These are phyloP conservation scores for Ilyonectria destructans DNA, from an alignment of 2,329 filamentous ascomycete genomes.

Conservation along the genomic window DNA sequence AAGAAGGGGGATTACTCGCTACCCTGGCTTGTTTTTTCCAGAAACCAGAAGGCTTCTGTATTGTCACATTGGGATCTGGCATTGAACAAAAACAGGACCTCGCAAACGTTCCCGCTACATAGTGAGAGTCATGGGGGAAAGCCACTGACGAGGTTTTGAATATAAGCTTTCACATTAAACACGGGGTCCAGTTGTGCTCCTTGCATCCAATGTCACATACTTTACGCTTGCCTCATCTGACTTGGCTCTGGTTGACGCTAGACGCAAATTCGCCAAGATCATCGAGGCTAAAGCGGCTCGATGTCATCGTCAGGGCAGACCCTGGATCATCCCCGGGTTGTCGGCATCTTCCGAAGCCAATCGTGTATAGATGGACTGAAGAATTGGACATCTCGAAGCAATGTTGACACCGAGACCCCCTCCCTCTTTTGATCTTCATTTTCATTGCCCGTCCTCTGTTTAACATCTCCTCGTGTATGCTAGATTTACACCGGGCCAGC, in stretches of 20 bases:
- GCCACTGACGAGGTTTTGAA: too few relatives aligned
- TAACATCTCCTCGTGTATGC: not conserved
- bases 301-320: not conserved
- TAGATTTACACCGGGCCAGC: not conserved
- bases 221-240: too few relatives aligned
- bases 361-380: not conserved
- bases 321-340: not conserved
- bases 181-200: too few relatives aligned
- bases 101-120: too few relatives aligned
- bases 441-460: not conserved
- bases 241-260: not conserved
- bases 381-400: not conserved
- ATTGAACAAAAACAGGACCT: too few relatives aligned
- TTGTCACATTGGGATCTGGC: not conserved
- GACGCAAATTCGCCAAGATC: not conserved
- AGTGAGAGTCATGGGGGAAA: too few relatives aligned
- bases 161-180: too few relatives aligned
- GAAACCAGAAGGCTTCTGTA: not conserved
- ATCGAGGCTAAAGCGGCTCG: not conserved
- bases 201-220: too few relatives aligned
- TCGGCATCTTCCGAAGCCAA: not conserved
- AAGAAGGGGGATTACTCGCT: too few relatives aligned
- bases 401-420: not conserved
- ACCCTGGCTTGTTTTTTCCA: not conserved
- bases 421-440: not conserved